These are phyloP conservation scores for Xylaria multiplex DNA, from an alignment of 2,329 filamentous ascomycete species.

Conservation along the genomic window DNA sequence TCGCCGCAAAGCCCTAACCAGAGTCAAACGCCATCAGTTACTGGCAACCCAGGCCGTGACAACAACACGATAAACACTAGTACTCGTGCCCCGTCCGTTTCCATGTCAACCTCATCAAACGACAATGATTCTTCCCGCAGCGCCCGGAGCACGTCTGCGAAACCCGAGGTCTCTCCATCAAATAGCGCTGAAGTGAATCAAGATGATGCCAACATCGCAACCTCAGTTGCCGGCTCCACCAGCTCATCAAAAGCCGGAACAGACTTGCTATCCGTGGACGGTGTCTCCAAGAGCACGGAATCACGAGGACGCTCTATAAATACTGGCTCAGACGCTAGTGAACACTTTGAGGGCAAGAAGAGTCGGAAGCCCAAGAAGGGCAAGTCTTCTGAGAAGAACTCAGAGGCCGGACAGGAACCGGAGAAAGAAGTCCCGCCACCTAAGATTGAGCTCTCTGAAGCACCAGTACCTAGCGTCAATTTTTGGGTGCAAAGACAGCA, in stretches of 20 bases:
- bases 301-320: constrained; percentile 68
- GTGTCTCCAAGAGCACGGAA: constrained; percentile 52
- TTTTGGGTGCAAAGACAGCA: constrained; percentile 84
- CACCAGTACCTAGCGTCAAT: constrained; percentile 85
- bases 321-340: constrained; percentile 71
- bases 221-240: constrained; percentile 35
- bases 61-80: constrained; percentile 46
- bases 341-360: constrained; percentile 73
- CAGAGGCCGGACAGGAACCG: constrained; percentile 60
- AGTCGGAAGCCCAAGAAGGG: constrained; percentile 73
- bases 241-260: constrained; percentile 32
- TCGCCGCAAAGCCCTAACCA: constrained; percentile 46
- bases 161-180: constrained; percentile 39
- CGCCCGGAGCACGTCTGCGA: constrained; percentile 43
- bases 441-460: constrained; percentile 77
- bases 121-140: constrained; percentile 48
- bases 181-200: constrained; percentile 37
- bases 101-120: constrained; percentile 52
- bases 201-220: constrained; percentile 35
- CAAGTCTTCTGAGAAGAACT: constrained; percentile 61
- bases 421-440: constrained; percentile 69
- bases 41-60: constrained; percentile 50
- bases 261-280: constrained; percentile 40
- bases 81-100: constrained; percentile 51
- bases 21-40: constrained; percentile 48